phyloP scores from a whole-genome alignment of 306 rosid species.

The Lathyrus oleraceus region DNA sequence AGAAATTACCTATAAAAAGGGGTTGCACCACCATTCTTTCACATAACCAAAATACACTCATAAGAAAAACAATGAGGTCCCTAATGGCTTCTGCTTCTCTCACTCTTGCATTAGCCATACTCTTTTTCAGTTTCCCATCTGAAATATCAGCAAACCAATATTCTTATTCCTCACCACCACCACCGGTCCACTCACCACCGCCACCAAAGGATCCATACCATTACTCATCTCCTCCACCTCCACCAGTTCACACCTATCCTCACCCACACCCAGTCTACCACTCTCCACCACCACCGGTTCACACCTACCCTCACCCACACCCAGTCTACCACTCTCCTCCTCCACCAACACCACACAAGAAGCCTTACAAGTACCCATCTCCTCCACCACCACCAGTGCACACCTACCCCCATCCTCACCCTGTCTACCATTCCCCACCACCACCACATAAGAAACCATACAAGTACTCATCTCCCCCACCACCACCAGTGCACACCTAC shows the following conservation, averaged over 20 bases:
- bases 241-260: too few relatives aligned
- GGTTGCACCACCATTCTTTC: neutral
- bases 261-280: too few relatives aligned
- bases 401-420: too few relatives aligned
- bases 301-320: too few relatives aligned
- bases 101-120: slow-evolving; percentile 43
- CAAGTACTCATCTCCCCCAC: too few relatives aligned
- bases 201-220: neutral
- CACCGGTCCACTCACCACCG: slow-evolving; percentile 26
- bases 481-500: slow-evolving; percentile 2
- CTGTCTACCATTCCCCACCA: too few relatives aligned
- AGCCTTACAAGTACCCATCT: too few relatives aligned
- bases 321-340: too few relatives aligned
- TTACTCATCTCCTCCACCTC: slow-evolving; percentile 8
- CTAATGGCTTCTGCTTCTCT: slow-evolving; percentile 41
- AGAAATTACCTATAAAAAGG: slow-evolving; percentile 37
- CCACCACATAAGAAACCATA: too few relatives aligned
- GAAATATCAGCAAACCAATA: slow-evolving; percentile 47
- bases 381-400: slow-evolving; percentile 35
- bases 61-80: slow-evolving; percentile 51
- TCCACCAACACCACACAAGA: too few relatives aligned
- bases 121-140: slow-evolving; percentile 27
- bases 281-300: too few relatives aligned
- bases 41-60: slow-evolving; percentile 29
- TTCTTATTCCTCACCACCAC: slow-evolving; percentile 50